A percentile compares a stretch with the other conserved stretches of the same genome.
Conservation (phyloP, 306 rosid species). For the Pterocarpus macrocarpus region DNA sequence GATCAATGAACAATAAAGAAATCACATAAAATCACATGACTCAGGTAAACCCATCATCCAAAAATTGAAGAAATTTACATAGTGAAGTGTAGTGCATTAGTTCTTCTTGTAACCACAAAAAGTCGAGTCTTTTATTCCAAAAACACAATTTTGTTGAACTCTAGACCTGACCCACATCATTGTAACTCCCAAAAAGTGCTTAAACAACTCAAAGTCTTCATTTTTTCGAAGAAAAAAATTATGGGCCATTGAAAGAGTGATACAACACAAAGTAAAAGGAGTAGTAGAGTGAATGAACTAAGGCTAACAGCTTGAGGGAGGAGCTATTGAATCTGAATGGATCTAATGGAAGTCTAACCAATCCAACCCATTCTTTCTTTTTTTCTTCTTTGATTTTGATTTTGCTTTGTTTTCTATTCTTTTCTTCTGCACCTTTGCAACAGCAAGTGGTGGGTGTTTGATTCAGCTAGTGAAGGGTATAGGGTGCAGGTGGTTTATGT, state of each 20-base stretch:
- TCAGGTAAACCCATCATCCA: background rate
- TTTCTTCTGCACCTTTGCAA: background rate
- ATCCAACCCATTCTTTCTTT: conserved; percentile 69
- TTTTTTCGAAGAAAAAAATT: background rate
- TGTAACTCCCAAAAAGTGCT: background rate
- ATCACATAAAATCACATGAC: background rate
- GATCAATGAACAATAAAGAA: background rate
- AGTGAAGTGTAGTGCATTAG: background rate
- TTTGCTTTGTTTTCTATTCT: background rate
- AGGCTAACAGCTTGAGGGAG: conserved; percentile 83
- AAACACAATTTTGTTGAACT: background rate
- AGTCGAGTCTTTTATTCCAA: background rate
- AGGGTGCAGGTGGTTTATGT: background rate
- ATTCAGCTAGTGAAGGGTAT: background rate
- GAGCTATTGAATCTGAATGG: conserved; percentile 88
- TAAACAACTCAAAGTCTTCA: background rate
- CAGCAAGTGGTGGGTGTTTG: background rate
- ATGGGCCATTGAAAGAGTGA: background rate
- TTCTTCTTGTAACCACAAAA: background rate
- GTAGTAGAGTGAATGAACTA: conserved; percentile 57
- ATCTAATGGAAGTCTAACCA: conserved; percentile 76
- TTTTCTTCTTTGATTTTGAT: background rate
- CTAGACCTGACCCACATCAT: background rate
- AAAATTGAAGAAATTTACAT: conserved; percentile 6
- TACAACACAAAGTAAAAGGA: background rate